Evolutionary conservation across 305 asterid species (phyloP).

Genomic region (Fraxinus greggii): DNA sequence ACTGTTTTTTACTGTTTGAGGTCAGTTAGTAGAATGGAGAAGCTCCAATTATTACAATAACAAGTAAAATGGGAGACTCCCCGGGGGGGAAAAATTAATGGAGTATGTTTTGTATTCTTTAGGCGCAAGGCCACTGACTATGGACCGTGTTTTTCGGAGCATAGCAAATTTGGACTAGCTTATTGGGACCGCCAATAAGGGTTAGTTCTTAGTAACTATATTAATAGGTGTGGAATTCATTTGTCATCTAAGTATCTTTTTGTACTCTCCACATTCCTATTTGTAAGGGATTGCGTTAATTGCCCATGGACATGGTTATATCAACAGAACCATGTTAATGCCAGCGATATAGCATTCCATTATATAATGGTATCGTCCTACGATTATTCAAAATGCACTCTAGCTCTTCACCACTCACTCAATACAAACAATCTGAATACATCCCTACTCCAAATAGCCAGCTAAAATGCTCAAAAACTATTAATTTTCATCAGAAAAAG

Average conservation of each 20-base stretch:
- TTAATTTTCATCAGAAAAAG: not conserved
- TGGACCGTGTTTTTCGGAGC: not conserved
- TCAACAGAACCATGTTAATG: not conserved
- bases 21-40: not conserved
- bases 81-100: not conserved
- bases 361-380: not conserved
- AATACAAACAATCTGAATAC: not conserved
- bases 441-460: conserved; percentile 1
- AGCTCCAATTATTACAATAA: not conserved
- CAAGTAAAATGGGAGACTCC: not conserved
- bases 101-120: not conserved
- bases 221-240: not conserved
- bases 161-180: not conserved
- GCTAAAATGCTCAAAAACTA: not conserved
- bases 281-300: not conserved
- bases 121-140: not conserved
- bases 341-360: not conserved
- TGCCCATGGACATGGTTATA: not conserved
- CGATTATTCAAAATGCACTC: not conserved
- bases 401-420: not conserved
- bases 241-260: not conserved
- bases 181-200: not conserved
- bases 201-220: not conserved
- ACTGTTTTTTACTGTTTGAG: not conserved
- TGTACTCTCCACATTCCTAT: not conserved